These are phyloP conservation scores for Pseudogymnoascus sp. DNA, from an alignment of 2,329 filamentous ascomycete species.

Conservation along the genomic window DNA sequence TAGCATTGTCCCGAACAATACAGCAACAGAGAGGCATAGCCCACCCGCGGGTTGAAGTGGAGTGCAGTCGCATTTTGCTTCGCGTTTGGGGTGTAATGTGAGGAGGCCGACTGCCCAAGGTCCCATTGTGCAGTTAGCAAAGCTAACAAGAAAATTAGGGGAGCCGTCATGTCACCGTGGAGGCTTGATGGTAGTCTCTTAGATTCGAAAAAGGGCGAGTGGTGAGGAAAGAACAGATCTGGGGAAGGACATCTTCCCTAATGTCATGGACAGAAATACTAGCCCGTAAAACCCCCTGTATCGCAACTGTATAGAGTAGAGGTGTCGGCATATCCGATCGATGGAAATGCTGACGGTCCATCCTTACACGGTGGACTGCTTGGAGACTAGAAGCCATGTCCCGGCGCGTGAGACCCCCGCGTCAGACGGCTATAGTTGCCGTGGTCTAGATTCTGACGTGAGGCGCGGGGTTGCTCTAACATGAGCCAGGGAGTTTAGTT, in stretches of 20 bases:
- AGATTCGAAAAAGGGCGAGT: neutral
- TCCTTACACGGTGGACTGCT: neutral
- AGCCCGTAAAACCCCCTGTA: neutral
- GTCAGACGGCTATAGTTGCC: neutral
- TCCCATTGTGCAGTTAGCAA: neutral
- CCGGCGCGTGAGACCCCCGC: neutral
- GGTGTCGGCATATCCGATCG: neutral
- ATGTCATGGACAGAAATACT: neutral
- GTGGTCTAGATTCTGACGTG: neutral
- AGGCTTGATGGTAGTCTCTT: neutral
- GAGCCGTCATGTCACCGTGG: neutral
- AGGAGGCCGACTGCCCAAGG: neutral
- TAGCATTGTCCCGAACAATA: neutral
- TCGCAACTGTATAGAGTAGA: neutral
- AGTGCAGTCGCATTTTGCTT: neutral
- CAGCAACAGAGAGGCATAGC: neutral
- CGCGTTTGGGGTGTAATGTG: neutral
- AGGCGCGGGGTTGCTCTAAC: neutral
- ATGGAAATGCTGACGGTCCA: neutral
- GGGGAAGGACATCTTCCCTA: neutral
- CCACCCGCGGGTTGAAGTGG: neutral
- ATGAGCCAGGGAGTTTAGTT: neutral
- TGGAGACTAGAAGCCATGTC: neutral
- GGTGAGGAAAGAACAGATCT: neutral
- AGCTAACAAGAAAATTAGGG: neutral